Conservation (phyloP, 2,329 filamentous ascomycete genomes). For the Fusarium sambucinum region DNA sequence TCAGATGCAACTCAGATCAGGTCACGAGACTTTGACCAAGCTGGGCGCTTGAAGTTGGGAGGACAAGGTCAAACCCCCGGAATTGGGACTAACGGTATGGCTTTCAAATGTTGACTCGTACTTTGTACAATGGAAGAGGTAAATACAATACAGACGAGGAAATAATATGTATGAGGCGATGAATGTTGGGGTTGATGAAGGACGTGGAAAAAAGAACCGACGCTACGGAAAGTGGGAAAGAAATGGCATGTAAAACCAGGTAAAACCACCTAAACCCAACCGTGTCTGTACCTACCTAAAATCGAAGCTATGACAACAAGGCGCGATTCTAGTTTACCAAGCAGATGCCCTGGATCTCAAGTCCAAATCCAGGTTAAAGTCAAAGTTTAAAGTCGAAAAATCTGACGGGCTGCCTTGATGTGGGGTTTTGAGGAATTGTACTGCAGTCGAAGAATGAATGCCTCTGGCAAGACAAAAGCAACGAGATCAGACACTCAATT, state of each 20-base stretch:
- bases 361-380: slow-evolving; percentile 13
- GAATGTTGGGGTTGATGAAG: slow-evolving; percentile 27
- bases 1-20: slow-evolving; percentile 12
- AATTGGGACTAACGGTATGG: slow-evolving; percentile 13
- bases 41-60: slow-evolving; percentile 25
- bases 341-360: slow-evolving; percentile 28
- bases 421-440: not conserved
- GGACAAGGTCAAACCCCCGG: slow-evolving; percentile 27
- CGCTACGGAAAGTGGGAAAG: slow-evolving; percentile 37
- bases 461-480: slow-evolving; percentile 6
- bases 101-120: slow-evolving; percentile 29
- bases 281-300: not conserved
- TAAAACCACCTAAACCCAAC: slow-evolving; percentile 5
- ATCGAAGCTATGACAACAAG: slow-evolving; percentile 36
- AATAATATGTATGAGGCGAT: slow-evolving; percentile 5
- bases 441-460: not conserved
- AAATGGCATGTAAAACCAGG: slow-evolving; percentile 20
- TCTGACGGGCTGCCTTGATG: not conserved
- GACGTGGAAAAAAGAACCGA: slow-evolving; percentile 29
- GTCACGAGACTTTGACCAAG: slow-evolving; percentile 38
- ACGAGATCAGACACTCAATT: slow-evolving; percentile 19
- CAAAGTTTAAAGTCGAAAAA: slow-evolving; percentile 2
- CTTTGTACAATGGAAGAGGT: not conserved
- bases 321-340: slow-evolving; percentile 34
- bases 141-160: not conserved